phyloP scores from a whole-genome alignment of 441 rosid species.

The Euphorbia schlechtendalii region DNA sequence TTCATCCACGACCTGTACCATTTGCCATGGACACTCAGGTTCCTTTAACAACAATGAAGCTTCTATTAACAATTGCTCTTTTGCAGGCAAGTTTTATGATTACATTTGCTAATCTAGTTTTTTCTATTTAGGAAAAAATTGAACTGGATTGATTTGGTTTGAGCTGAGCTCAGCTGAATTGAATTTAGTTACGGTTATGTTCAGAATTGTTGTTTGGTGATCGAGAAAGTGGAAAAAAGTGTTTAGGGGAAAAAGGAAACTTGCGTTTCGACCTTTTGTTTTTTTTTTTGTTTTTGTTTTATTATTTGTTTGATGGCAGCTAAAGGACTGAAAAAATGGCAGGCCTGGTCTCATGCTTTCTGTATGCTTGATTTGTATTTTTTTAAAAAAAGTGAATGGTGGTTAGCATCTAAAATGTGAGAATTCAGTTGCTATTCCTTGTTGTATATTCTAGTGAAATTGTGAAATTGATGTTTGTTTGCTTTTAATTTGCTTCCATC shows the following conservation, averaged over 20 bases:
- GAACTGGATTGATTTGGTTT: neutral
- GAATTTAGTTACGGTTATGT: neutral
- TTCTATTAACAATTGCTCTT: slow-evolving; percentile 24
- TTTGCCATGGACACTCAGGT: slow-evolving; percentile 26
- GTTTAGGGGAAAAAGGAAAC: neutral
- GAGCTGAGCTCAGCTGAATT: neutral
- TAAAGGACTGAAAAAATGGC: neutral
- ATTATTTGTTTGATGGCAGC: slow-evolving; percentile 1
- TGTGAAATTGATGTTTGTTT: neutral
- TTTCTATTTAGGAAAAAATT: neutral
- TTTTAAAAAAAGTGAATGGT: neutral
- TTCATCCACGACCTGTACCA: neutral
- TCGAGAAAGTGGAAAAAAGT: slow-evolving; percentile 1
- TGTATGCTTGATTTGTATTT: neutral
- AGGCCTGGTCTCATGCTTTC: neutral
- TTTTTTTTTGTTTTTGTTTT: neutral
- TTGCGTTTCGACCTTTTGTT: neutral
- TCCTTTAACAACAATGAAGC: slow-evolving; percentile 11
- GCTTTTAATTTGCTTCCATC: neutral
- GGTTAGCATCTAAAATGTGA: neutral
- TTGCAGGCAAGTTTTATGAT: slow-evolving; percentile 33
- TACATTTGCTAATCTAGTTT: neutral
- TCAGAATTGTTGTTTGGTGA: slow-evolving; percentile 4
- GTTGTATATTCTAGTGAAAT: neutral
- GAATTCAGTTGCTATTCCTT: neutral